Evolutionary conservation across 2,329 filamentous ascomycete species (phyloP).

Genomic region (Chaetomium sp.): DNA sequence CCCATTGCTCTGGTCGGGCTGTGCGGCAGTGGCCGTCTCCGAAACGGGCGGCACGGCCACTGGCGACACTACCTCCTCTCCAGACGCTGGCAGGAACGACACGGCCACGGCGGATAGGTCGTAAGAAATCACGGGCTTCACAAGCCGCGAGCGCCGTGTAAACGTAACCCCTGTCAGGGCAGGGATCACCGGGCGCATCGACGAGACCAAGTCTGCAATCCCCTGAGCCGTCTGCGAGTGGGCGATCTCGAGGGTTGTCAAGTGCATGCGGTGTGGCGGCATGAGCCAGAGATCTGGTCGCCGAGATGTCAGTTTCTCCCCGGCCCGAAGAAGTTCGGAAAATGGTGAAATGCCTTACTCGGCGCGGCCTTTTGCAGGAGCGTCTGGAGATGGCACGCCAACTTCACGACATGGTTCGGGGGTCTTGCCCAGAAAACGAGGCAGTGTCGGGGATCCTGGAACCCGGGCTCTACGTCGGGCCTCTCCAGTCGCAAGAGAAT

Average conservation of each 20-base stretch:
- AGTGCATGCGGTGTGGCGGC: slow-evolving; percentile 75
- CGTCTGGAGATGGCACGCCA: slow-evolving; percentile 70
- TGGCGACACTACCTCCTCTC: slow-evolving; percentile 54
- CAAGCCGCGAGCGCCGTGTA: slow-evolving; percentile 69
- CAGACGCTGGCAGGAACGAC: slow-evolving; percentile 79
- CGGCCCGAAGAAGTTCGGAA: background rate
- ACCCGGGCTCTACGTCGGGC: slow-evolving; percentile 65
- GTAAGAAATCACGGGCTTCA: slow-evolving; percentile 81
- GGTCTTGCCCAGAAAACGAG: slow-evolving; percentile 88
- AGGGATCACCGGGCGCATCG: slow-evolving; percentile 58
- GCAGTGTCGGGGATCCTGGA: slow-evolving; percentile 75
- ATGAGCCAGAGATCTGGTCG: slow-evolving; percentile 78
- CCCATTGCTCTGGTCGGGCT: slow-evolving; percentile 39
- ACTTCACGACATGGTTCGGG: slow-evolving; percentile 66
- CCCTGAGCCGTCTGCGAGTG: slow-evolving; percentile 73
- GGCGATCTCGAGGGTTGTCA: slow-evolving; percentile 83
- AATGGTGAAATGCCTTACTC: slow-evolving; percentile 54
- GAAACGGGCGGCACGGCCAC: slow-evolving; percentile 44
- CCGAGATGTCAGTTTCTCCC: slow-evolving; percentile 7
- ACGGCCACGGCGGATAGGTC: slow-evolving; percentile 84
- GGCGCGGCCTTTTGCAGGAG: slow-evolving; percentile 66
- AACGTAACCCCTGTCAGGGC: slow-evolving; percentile 67
- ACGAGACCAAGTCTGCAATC: slow-evolving; percentile 63
- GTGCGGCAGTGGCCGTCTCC: slow-evolving; percentile 26
- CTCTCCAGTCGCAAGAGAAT: slow-evolving; percentile 71